These are phyloP conservation scores for Paralagenidium karlingii DNA, from an alignment of 352 stramenopile genomes.

Conservation along the genomic window DNA sequence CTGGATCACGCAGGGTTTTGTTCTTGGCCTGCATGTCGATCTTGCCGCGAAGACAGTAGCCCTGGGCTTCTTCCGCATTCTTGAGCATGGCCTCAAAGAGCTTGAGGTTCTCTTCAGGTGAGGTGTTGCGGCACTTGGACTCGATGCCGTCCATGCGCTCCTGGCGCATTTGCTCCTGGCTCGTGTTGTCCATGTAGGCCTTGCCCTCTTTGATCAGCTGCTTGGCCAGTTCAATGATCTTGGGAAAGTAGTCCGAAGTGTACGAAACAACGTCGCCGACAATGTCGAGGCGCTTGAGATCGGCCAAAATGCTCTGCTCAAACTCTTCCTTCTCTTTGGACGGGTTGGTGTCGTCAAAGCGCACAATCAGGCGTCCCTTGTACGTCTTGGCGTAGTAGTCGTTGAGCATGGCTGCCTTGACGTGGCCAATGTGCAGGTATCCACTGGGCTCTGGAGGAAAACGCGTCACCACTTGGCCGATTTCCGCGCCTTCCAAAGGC, in stretches of 20 bases:
- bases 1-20: slow-evolving; percentile 79
- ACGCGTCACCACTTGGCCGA: slow-evolving; percentile 93
- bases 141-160: slow-evolving; percentile 91
- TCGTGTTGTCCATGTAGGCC: slow-evolving; percentile 99
- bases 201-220: slow-evolving; percentile 92
- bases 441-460: slow-evolving; percentile 96
- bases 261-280: slow-evolving; percentile 85
- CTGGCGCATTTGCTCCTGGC: slow-evolving; percentile 95
- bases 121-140: slow-evolving; percentile 85
- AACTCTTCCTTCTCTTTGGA: slow-evolving; percentile 99
- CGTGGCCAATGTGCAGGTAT: slow-evolving; percentile 99
- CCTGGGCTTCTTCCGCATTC: slow-evolving; percentile 69
- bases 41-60: slow-evolving; percentile 86
- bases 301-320: slow-evolving; percentile 90
- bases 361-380: slow-evolving; percentile 95
- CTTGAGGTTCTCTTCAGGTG: slow-evolving; percentile 74
- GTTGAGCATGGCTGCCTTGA: slow-evolving; percentile 99
- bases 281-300: slow-evolving; percentile 80
- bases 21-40: slow-evolving; percentile 91
- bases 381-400: slow-evolving; percentile 98
- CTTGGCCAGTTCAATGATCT: slow-evolving; percentile 90
- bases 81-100: slow-evolving; percentile 95
- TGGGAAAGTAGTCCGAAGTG: slow-evolving; percentile 97
- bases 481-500: slow-evolving; percentile 89
- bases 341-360: slow-evolving; percentile 99